Evolutionary conservation across 1,284 basidiomycete species (phyloP).

Genomic region (Trametes polyzona): DNA sequence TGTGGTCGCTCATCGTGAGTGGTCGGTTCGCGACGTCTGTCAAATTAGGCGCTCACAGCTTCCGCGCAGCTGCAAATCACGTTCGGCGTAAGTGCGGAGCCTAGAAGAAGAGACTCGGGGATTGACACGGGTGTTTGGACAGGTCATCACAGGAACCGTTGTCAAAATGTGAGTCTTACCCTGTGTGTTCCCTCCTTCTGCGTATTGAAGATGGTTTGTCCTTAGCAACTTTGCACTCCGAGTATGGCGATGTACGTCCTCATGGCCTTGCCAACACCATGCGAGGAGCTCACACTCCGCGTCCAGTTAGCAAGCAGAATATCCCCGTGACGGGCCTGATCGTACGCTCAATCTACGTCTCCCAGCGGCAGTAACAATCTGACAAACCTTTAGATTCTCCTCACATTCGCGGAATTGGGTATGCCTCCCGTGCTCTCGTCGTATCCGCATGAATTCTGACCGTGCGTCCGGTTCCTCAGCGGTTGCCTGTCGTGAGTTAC

Average conservation of each 20-base stretch:
- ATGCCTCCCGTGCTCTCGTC: constrained; percentile 38
- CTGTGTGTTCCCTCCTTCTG: neutral
- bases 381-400: constrained; percentile 40
- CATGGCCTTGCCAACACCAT: neutral
- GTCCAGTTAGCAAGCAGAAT: constrained; percentile 64
- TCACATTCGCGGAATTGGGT: constrained; percentile 47
- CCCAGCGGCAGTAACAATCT: neutral
- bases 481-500: constrained; percentile 24
- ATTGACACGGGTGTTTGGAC: constrained; percentile 1
- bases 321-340: constrained; percentile 54
- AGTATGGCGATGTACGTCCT: constrained; percentile 68
- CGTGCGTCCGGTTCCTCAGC: neutral
- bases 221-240: constrained; percentile 63
- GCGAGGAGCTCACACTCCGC: neutral
- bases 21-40: neutral
- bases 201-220: neutral
- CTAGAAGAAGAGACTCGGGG: no score
- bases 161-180: constrained; percentile 61
- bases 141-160: constrained; percentile 62
- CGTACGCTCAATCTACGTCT: constrained; percentile 42
- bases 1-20: constrained; percentile 62
- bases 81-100: constrained; percentile 51
- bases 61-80: constrained; percentile 58
- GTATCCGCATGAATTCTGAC: neutral
- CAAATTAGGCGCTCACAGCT: neutral